These are phyloP conservation scores for Fusarium pilosicola DNA, from an alignment of 2,329 filamentous ascomycete species.

Conservation along the genomic window DNA sequence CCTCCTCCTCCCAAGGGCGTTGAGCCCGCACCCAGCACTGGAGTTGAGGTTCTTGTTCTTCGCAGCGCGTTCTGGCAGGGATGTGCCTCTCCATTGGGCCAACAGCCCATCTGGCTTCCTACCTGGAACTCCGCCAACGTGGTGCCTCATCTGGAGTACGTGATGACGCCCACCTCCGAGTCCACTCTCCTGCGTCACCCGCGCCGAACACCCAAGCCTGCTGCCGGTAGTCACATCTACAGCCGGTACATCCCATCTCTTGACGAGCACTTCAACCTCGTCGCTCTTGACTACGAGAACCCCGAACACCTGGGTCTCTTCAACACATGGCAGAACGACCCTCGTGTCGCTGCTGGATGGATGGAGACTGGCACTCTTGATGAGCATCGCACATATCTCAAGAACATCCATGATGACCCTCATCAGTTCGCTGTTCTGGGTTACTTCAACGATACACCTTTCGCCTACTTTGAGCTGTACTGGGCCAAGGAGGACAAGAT, in stretches of 20 bases:
- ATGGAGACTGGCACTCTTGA: conserved; percentile 79
- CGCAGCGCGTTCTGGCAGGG: conserved; percentile 72
- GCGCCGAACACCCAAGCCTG: conserved; percentile 73
- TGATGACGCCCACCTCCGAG: conserved; percentile 46
- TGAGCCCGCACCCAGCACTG: conserved; percentile 46
- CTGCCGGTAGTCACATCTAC: conserved; percentile 73
- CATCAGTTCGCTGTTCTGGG: conserved; percentile 75
- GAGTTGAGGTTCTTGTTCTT: conserved; percentile 53
- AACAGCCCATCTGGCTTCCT: conserved; percentile 67
- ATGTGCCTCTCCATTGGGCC: conserved; percentile 71
- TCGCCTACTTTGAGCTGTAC: conserved; percentile 79
- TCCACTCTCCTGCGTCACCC: conserved; percentile 66
- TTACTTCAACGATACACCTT: conserved; percentile 73
- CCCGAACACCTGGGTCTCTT: conserved; percentile 72
- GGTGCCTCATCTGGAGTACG: conserved; percentile 50
- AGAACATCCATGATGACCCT: conserved; percentile 72
- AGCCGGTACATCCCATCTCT: conserved; percentile 80
- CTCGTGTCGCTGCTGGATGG: conserved; percentile 79
- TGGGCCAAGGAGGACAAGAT: conserved; percentile 63
- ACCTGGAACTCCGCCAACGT: conserved; percentile 51
- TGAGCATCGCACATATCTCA: conserved; percentile 75
- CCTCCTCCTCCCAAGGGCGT: conserved; percentile 46
- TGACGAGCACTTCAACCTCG: conserved; percentile 77
- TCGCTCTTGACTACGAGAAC: conserved; percentile 72
- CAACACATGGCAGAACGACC: conserved; percentile 83